A percentile compares a stretch with the other conserved stretches of the same genome.
These are phyloP conservation scores for Tylopilus sp. DNA, from an alignment of 768 basidiomycete genomes.

Conservation along the genomic window DNA sequence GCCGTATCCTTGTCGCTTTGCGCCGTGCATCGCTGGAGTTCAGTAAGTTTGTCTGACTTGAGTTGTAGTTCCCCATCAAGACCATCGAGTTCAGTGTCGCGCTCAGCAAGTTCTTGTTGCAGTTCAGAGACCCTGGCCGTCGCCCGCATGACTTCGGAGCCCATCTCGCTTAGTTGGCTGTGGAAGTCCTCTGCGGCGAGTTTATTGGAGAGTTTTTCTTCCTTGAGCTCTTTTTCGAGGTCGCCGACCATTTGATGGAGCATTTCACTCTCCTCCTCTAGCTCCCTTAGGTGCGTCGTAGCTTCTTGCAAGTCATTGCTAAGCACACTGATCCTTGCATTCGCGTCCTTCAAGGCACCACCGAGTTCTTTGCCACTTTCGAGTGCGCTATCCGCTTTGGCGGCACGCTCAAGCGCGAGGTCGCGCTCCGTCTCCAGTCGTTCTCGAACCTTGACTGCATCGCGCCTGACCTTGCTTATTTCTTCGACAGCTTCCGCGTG, in stretches of 20 bases:
- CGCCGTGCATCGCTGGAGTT: slow-evolving; percentile 25
- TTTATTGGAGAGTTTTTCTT: slow-evolving; percentile 44
- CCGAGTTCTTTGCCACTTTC: slow-evolving; percentile 68
- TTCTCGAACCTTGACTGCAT: slow-evolving; percentile 42
- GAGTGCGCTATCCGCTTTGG: slow-evolving; percentile 61
- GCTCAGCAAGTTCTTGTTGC: slow-evolving; percentile 43
- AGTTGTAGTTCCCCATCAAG: slow-evolving; percentile 45
- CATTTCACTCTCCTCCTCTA: slow-evolving; percentile 57
- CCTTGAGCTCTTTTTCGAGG: slow-evolving; percentile 54
- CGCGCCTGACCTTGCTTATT: slow-evolving; percentile 38
- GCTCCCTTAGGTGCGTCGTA: slow-evolving; percentile 52
- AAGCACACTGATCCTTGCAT: slow-evolving; percentile 53
- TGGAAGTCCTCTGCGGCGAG: slow-evolving; percentile 40
- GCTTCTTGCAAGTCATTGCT: slow-evolving; percentile 52
- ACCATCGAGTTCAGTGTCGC: slow-evolving; percentile 28
- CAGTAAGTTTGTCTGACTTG: slow-evolving; percentile 23
- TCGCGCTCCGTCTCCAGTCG: slow-evolving; percentile 52
- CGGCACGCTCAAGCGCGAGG: slow-evolving; percentile 53
- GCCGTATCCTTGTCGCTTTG: slow-evolving; percentile 23
- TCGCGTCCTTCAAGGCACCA: slow-evolving; percentile 61
- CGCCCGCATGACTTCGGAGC: slow-evolving; percentile 27
- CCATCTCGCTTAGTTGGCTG: slow-evolving; percentile 30
- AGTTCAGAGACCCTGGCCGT: slow-evolving; percentile 38
- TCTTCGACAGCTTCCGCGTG: slow-evolving; percentile 39
- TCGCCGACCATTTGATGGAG: slow-evolving; percentile 52